A percentile compares a stretch with the other conserved stretches of the same genome.
Evolutionary conservation across 2,329 filamentous ascomycete genomes (phyloP).

Genomic region (Hypocrella siamensis): DNA sequence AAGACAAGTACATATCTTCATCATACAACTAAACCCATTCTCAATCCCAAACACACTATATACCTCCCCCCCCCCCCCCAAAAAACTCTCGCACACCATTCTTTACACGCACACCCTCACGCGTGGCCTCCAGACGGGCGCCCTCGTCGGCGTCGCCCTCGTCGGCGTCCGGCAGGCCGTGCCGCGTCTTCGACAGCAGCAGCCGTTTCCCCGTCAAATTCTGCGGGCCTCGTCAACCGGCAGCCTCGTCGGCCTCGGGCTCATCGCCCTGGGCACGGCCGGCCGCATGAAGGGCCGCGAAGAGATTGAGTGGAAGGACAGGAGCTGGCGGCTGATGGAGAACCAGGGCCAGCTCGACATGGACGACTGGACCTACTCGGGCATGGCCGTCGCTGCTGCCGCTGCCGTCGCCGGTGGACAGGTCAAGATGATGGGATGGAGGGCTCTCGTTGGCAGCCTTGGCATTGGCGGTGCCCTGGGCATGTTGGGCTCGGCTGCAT

Average conservation of each 20-base stretch:
- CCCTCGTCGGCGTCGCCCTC: conserved; percentile 28
- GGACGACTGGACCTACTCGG: conserved; percentile 38
- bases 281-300: conserved; percentile 38
- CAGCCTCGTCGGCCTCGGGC: conserved; percentile 25
- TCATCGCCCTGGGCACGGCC: conserved; percentile 26
- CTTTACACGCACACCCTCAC: conserved; percentile 44
- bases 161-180: conserved; percentile 16
- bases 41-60: conserved; percentile 20
- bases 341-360: conserved; percentile 39
- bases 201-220: conserved; percentile 11
- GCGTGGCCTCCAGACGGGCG: conserved; percentile 36
- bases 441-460: conserved; percentile 24
- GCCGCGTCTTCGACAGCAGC: conserved; percentile 13
- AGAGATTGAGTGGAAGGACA: conserved; percentile 48
- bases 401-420: conserved; percentile 15
- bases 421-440: conserved; percentile 17
- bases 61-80: conserved; percentile 39
- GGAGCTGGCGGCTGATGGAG: conserved; percentile 44
- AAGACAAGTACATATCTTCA: background rate
- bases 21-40: background rate
- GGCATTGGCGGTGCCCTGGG: conserved; percentile 33
- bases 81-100: conserved; percentile 35
- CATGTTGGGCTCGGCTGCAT: conserved; percentile 29
- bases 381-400: conserved; percentile 21
- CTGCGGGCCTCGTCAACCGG: conserved; percentile 26